Percentiles rank a stretch among this genome's conserved stretches.
phyloP scores from a whole-genome alignment of 352 stramenopile species.

The Globisporangium cylindrosporum region DNA sequence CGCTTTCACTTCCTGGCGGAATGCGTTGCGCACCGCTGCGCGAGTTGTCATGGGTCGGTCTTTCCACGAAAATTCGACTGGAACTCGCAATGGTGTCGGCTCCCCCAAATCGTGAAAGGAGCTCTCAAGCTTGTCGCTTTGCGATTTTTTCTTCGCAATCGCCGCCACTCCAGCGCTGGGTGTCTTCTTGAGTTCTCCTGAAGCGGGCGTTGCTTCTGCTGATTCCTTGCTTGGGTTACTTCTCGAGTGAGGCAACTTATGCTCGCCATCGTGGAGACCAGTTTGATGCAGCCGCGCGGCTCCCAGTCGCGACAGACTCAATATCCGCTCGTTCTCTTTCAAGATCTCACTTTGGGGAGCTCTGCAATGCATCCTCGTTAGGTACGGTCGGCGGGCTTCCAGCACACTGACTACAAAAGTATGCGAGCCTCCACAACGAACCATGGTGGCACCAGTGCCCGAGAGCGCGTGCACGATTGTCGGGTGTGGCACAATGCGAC shows the following conservation, averaged over 20 bases:
- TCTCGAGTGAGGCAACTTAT: neutral
- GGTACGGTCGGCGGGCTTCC: conserved; percentile 41
- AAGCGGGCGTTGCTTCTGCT: neutral
- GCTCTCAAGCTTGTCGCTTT: neutral
- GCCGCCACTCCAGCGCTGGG: neutral
- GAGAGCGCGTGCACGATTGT: conserved; percentile 45
- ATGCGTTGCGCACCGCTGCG: conserved; percentile 47
- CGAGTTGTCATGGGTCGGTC: conserved; percentile 47
- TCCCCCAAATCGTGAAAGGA: neutral
- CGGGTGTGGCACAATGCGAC: conserved; percentile 40
- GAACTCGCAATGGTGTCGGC: neutral
- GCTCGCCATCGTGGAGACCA: neutral
- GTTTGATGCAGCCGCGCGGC: neutral
- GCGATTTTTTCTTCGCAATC: conserved; percentile 9
- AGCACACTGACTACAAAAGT: conserved; percentile 67
- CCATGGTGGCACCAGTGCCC: conserved; percentile 50
- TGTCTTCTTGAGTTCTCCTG: conserved; percentile 4
- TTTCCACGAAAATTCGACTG: conserved; percentile 37
- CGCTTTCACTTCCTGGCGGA: conserved; percentile 39
- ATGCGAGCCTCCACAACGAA: conserved; percentile 56
- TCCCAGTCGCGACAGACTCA: conserved; percentile 3
- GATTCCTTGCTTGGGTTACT: neutral
- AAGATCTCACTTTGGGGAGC: conserved; percentile 30
- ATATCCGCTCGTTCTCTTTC: conserved; percentile 24
- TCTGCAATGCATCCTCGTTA: conserved; percentile 42